phyloP scores from a whole-genome alignment of 306 rosid genomes.

The Corylus heterophylla region DNA sequence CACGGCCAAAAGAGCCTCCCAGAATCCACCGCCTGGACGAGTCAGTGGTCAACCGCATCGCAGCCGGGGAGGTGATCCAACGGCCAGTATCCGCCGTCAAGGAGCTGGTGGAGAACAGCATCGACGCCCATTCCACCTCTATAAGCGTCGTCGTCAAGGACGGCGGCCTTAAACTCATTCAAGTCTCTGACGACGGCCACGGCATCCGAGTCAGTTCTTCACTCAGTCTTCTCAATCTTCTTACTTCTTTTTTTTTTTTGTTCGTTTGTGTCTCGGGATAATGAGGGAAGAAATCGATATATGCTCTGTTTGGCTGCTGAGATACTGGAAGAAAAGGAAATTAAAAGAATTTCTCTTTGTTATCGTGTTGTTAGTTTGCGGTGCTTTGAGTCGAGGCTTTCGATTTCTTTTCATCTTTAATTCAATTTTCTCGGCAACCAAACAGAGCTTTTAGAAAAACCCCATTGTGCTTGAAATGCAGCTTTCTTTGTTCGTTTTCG shows the following conservation, averaged over 20 bases:
- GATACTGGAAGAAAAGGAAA: neutral
- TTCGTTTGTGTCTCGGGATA: neutral
- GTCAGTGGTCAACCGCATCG: slow-evolving; percentile 86
- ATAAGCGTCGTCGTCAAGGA: slow-evolving; percentile 71
- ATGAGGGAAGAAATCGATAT: neutral
- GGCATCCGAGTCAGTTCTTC: slow-evolving; percentile 61
- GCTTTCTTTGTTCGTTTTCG: neutral
- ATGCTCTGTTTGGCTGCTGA: neutral
- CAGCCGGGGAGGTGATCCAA: slow-evolving; percentile 96
- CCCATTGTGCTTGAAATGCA: neutral
- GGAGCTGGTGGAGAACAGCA: slow-evolving; percentile 92
- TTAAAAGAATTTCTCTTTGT: neutral
- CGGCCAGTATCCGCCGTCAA: slow-evolving; percentile 86
- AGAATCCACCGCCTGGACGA: slow-evolving; percentile 72
- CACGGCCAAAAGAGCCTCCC: slow-evolving; percentile 51
- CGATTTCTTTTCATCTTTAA: neutral
- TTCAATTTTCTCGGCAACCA: neutral
- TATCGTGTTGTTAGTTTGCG: neutral
- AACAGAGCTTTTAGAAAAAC: neutral
- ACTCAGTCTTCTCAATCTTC: neutral
- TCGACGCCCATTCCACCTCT: slow-evolving; percentile 80
- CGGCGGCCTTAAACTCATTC: slow-evolving; percentile 95
- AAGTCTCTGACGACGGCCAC: slow-evolving; percentile 92
- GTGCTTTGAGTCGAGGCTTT: neutral
- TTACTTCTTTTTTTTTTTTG: neutral